phyloP scores from a whole-genome alignment of 257 asterid genomes.

The Fraxinus cuspidata region DNA sequence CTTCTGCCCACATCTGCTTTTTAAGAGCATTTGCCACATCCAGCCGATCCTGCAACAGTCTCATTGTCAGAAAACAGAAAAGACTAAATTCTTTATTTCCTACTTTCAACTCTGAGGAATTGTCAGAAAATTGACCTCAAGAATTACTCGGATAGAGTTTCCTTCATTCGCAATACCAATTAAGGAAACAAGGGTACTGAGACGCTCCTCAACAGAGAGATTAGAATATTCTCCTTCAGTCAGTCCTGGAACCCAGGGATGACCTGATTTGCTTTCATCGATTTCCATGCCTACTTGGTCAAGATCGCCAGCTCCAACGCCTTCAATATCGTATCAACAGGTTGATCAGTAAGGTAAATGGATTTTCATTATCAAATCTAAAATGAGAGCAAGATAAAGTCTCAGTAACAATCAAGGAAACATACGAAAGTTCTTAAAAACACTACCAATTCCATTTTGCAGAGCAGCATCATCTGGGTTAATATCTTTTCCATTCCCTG shows the following conservation, averaged over 20 bases:
- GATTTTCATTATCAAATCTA: constrained; percentile 10
- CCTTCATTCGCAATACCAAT: constrained; percentile 96
- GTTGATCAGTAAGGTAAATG: constrained; percentile 17
- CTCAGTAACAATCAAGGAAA: constrained; percentile 9
- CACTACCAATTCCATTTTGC: constrained; percentile 42
- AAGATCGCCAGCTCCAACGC: constrained; percentile 39
- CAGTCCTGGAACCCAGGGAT: constrained; percentile 94
- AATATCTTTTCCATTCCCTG: constrained; percentile 49
- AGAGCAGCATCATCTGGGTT: constrained; percentile 41
- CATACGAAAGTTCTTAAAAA: constrained; percentile 42
- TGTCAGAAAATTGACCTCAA: constrained; percentile 45
- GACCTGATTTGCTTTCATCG: constrained; percentile 88
- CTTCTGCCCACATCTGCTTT: constrained; percentile 99
- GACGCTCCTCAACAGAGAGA: constrained; percentile 94
- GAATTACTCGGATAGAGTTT: constrained; percentile 80
- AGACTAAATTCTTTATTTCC: constrained; percentile 14
- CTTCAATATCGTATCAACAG: constrained; percentile 37
- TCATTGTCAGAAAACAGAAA: constrained; percentile 20
- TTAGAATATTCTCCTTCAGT: constrained; percentile 97
- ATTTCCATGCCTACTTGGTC: constrained; percentile 73
- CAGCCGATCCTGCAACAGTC: constrained; percentile 78
- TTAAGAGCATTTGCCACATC: constrained; percentile 90
- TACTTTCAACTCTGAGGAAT: background rate
- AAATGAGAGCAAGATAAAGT: constrained; percentile 1
- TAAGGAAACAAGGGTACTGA: constrained; percentile 82